Evolutionary conservation across 2,329 filamentous ascomycete species (phyloP).

Genomic region (Cryphonectria radicalis): DNA sequence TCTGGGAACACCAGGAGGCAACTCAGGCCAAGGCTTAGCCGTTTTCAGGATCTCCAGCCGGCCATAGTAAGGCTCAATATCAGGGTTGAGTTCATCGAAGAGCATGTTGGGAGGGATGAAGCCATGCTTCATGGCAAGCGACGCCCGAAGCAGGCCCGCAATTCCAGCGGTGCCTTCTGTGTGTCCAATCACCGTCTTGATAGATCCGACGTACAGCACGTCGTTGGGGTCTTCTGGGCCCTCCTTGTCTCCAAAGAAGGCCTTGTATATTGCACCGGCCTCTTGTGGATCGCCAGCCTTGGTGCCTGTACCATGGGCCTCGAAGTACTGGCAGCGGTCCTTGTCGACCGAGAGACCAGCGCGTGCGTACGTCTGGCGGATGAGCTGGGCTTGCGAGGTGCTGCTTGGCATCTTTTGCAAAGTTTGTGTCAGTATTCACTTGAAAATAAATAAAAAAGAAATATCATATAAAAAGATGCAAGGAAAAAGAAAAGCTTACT

Average conservation of each 20-base stretch:
- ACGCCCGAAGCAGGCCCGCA: conserved; percentile 34
- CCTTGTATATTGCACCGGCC: conserved; percentile 39
- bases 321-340: conserved; percentile 36
- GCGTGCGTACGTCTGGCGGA: conserved; percentile 43
- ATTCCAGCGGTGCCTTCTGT: conserved; percentile 37
- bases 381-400: conserved; percentile 45
- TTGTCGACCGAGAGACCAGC: conserved; percentile 43
- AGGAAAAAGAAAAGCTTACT: too few relatives aligned
- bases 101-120: conserved; percentile 33
- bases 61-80: background rate
- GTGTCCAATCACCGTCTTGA: conserved; percentile 35
- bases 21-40: conserved; percentile 41
- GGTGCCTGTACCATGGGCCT: conserved; percentile 37
- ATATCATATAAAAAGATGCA: too few relatives aligned
- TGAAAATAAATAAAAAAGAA: too few relatives aligned
- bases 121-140: conserved; percentile 34
- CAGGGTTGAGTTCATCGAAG: conserved; percentile 34
- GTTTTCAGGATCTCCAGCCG: conserved; percentile 43
- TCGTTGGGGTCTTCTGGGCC: conserved; percentile 25
- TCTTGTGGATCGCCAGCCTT: conserved; percentile 37
- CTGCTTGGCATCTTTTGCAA: conserved; percentile 39
- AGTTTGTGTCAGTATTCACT: too few relatives aligned
- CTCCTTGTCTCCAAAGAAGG: conserved; percentile 34
- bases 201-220: conserved; percentile 33
- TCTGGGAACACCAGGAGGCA: conserved; percentile 7